These are phyloP conservation scores for Parasarocladium wereldwijsianum DNA, from an alignment of 2,329 filamentous ascomycete genomes.

Conservation along the genomic window DNA sequence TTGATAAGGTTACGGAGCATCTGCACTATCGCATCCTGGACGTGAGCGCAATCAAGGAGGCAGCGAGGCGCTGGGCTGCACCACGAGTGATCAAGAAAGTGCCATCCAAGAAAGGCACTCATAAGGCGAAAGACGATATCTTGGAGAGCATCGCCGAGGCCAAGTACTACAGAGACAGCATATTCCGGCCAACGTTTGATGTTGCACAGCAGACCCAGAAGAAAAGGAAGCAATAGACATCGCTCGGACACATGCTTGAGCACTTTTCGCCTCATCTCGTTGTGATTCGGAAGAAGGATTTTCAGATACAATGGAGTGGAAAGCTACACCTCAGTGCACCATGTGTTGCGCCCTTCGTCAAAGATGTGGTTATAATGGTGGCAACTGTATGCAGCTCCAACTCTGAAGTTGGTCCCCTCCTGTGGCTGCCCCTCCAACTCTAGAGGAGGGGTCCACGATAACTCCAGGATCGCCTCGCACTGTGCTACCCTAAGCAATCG, in stretches of 20 bases:
- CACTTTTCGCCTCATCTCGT: no score
- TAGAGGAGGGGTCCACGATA: no score
- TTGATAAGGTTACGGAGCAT: slow-evolving; percentile 56
- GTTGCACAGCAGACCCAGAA: not conserved
- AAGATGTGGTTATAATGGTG: not conserved
- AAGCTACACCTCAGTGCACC: no score
- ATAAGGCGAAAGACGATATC: slow-evolving; percentile 81
- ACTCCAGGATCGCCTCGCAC: no score
- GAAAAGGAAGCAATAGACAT: not conserved
- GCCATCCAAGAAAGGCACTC: slow-evolving; percentile 60
- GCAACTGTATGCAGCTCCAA: no score
- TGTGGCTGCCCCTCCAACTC: not conserved
- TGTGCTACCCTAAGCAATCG: no score
- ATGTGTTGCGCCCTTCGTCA: no score
- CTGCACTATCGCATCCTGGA: slow-evolving; percentile 86
- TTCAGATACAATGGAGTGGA: no score
- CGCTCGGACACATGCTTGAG: not conserved
- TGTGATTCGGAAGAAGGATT: no score
- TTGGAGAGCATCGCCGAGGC: slow-evolving; percentile 92
- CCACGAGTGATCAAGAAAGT: slow-evolving; percentile 32
- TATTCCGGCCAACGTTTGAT: slow-evolving; percentile 37
- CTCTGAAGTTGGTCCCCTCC: no score
- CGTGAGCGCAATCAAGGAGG: slow-evolving; percentile 87
- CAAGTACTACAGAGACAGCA: slow-evolving; percentile 57
- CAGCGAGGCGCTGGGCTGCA: slow-evolving; percentile 62